phyloP scores from a whole-genome alignment of 164 flowering plant genomes.

The Aristolochia contorta region DNA sequence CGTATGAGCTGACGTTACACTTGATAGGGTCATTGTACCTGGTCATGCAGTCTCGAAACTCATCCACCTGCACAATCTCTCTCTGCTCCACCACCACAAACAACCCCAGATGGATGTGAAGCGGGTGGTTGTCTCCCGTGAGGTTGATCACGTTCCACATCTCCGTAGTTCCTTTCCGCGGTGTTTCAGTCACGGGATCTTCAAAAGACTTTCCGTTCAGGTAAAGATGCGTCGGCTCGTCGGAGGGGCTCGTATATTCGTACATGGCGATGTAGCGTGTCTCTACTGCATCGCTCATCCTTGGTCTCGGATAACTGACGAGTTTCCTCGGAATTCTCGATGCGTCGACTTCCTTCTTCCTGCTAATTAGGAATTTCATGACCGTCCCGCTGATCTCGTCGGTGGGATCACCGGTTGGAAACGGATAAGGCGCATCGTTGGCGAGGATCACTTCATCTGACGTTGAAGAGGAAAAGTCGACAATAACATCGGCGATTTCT shows the following conservation, averaged over 20 bases:
- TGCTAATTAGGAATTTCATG: slow-evolving; percentile 58
- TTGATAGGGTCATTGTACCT: slow-evolving; percentile 47
- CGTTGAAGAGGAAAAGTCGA: slow-evolving; percentile 60
- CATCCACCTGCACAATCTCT: slow-evolving; percentile 32
- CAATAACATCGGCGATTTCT: slow-evolving; percentile 72
- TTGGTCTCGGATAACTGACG: slow-evolving; percentile 37
- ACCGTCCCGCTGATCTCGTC: slow-evolving; percentile 51
- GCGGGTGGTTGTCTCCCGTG: slow-evolving; percentile 86
- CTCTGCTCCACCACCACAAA: slow-evolving; percentile 49
- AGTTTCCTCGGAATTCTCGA: slow-evolving; percentile 32
- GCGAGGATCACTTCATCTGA: slow-evolving; percentile 31
- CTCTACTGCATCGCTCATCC: slow-evolving; percentile 16
- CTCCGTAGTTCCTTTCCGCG: slow-evolving; percentile 56
- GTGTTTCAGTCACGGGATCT: slow-evolving; percentile 64
- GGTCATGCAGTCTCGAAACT: slow-evolving; percentile 55
- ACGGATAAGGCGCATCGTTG: slow-evolving; percentile 71
- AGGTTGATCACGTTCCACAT: slow-evolving; percentile 86
- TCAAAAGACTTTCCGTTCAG: slow-evolving; percentile 58
- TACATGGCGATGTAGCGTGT: slow-evolving; percentile 69
- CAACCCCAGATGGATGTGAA: slow-evolving; percentile 79
- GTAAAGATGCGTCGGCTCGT: slow-evolving; percentile 71
- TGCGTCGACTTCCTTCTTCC: slow-evolving; percentile 21
- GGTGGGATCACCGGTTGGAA: slow-evolving; percentile 61
- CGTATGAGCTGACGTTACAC: slow-evolving; percentile 45
- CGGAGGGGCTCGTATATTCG: slow-evolving; percentile 56